Conservation (phyloP, 2,329 filamentous ascomycete species). For the Epichloe elymi region DNA sequence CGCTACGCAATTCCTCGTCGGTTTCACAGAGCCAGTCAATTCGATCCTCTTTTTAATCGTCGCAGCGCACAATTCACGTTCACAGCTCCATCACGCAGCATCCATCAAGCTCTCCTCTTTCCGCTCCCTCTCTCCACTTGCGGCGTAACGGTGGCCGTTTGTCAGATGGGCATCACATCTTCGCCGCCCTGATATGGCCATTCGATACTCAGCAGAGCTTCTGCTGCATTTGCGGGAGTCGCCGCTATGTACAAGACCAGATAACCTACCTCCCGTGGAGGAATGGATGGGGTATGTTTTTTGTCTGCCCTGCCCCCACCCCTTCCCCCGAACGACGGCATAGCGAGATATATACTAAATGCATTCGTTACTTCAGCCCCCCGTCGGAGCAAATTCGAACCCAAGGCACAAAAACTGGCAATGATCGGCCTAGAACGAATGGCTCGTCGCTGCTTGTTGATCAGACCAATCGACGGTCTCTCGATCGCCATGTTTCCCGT, state of each 20-base stretch:
- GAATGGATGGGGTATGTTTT: conserved; percentile 86
- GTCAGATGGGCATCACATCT: conserved; percentile 26
- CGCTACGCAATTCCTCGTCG: neutral
- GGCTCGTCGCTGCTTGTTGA: conserved; percentile 35
- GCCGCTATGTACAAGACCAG: conserved; percentile 69
- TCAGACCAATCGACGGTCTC: conserved; percentile 36
- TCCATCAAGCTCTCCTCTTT: neutral
- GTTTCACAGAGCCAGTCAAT: neutral
- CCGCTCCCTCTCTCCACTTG: neutral
- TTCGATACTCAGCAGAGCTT: conserved; percentile 64
- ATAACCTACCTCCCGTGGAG: conserved; percentile 67
- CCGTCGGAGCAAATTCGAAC: conserved; percentile 32
- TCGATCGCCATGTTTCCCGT: conserved; percentile 42
- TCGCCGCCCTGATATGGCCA: conserved; percentile 31
- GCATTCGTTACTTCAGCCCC: conserved; percentile 20
- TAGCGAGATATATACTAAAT: neutral
- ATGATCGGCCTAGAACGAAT: conserved; percentile 30
- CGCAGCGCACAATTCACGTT: neutral
- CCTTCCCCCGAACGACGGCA: neutral
- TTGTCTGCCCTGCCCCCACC: neutral
- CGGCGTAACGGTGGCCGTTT: conserved; percentile 12
- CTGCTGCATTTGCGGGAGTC: conserved; percentile 67
- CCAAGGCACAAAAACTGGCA: conserved; percentile 26
- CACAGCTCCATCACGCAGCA: neutral
- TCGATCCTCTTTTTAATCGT: neutral